Percentiles rank a stretch among this genome's conserved stretches.
Conservation (phyloP, 2,329 filamentous ascomycete species). For the Cladosporium sp. region DNA sequence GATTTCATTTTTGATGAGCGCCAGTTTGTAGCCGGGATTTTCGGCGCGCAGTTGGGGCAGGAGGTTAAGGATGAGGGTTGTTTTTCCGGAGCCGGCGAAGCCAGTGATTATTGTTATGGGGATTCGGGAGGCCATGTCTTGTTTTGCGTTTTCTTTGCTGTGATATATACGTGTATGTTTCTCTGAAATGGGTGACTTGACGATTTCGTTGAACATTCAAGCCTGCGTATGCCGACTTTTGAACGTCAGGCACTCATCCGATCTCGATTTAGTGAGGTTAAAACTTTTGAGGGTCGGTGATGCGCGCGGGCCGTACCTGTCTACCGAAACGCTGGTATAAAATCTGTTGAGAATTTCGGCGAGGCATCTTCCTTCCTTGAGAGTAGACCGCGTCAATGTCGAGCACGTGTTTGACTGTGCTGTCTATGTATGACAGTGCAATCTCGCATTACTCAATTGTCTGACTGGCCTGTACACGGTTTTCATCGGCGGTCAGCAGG, state of each 20-base stretch:
- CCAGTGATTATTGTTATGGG: constrained; percentile 95
- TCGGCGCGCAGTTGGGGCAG: constrained; percentile 87
- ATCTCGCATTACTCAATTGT: not conserved
- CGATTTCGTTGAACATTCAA: constrained; percentile 15
- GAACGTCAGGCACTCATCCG: constrained; percentile 15
- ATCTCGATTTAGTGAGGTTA: constrained; percentile 6
- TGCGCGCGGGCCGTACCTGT: not conserved
- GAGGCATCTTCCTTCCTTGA: not conserved
- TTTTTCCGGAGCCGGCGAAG: constrained; percentile 95
- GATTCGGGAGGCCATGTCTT: constrained; percentile 46
- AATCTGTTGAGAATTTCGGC: constrained; percentile 4
- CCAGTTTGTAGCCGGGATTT: constrained; percentile 83
- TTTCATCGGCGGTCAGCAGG: not conserved
- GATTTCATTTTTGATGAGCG: constrained; percentile 97
- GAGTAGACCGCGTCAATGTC: not conserved
- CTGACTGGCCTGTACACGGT: not conserved
- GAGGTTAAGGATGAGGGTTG: constrained; percentile 90
- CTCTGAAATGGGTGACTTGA: not conserved
- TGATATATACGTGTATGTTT: not conserved
- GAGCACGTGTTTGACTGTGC: not conserved
- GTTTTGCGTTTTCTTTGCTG: not conserved
- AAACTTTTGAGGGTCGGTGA: not conserved
- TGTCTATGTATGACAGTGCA: not conserved
- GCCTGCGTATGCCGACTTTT: constrained; percentile 3
- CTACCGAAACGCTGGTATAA: constrained; percentile 1